Conservation (phyloP, 768 basidiomycete species). For the Kwoniella botswanensis region DNA sequence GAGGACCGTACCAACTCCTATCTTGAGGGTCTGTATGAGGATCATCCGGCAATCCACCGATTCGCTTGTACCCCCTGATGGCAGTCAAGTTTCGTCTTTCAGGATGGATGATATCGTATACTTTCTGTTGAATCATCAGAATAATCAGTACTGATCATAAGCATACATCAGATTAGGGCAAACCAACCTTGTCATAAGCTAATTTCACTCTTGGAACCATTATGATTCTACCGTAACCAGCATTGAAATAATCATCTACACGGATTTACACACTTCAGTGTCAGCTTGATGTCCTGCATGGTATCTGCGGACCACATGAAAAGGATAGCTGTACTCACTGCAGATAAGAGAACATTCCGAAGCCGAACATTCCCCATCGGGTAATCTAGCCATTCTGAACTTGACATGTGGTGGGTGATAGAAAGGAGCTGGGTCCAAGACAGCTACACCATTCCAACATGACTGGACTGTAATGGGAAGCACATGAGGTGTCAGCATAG, state of each 20-base stretch:
- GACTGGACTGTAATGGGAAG: constrained; percentile 72
- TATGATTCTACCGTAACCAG: constrained; percentile 93
- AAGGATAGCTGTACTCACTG: constrained; percentile 59
- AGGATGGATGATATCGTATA: constrained; percentile 94
- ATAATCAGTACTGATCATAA: not conserved
- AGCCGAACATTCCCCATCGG: constrained; percentile 89
- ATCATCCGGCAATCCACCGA: constrained; percentile 97
- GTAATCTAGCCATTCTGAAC: constrained; percentile 92
- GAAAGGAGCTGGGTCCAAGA: constrained; percentile 94
- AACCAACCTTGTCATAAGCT: constrained; percentile 83
- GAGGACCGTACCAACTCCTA: constrained; percentile 94
- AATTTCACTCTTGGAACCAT: constrained; percentile 98
- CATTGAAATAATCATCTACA: constrained; percentile 87
- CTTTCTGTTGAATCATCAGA: constrained; percentile 65
- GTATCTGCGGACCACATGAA: not conserved
- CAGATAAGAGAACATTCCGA: constrained; percentile 95
- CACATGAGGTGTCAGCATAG: not conserved
- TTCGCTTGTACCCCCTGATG: constrained; percentile 86
- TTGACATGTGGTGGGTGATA: constrained; percentile 86
- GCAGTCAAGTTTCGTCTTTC: constrained; percentile 87
- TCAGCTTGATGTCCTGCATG: constrained; percentile 4
- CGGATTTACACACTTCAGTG: not conserved
- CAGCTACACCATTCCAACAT: constrained; percentile 98
- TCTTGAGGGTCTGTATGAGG: constrained; percentile 97
- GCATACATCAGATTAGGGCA: not conserved